Evolutionary conservation across 495 filamentous ascomycete genomes (phyloP).

Genomic region (Tuber aestivum): DNA sequence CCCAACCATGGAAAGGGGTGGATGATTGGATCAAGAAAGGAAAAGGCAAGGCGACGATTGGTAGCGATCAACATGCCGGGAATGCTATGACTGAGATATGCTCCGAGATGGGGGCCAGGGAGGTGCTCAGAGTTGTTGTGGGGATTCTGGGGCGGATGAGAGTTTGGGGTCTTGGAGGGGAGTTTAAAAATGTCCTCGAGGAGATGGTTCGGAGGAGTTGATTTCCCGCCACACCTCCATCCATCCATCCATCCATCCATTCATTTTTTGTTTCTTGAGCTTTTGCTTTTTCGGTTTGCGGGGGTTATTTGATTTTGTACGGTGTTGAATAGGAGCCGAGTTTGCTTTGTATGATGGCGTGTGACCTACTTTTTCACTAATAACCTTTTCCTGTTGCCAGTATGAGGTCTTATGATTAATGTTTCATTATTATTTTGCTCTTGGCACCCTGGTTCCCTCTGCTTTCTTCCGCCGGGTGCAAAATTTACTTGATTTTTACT

Average conservation of each 20-base stretch:
- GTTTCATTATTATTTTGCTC: neutral
- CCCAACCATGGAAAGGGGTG: slow-evolving; percentile 35
- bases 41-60: slow-evolving; percentile 38
- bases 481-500: neutral
- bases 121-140: slow-evolving; percentile 41
- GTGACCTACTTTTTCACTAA: neutral
- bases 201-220: slow-evolving; percentile 38
- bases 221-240: neutral
- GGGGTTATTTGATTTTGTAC: neutral
- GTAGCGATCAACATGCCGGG: slow-evolving; percentile 29
- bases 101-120: slow-evolving; percentile 35
- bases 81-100: slow-evolving; percentile 40
- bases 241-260: neutral
- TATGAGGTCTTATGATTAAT: neutral
- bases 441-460: neutral
- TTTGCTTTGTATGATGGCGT: neutral
- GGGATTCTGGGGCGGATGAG: slow-evolving; percentile 39
- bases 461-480: too few species aligned
- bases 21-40: slow-evolving; percentile 41
- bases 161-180: slow-evolving; percentile 41
- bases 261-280: neutral
- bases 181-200: slow-evolving; percentile 41
- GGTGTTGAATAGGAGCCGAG: neutral
- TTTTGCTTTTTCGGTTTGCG: neutral
- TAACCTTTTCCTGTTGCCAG: neutral